Conservation (phyloP, 345 rosid species). For the Eucalyptus shirleyi region DNA sequence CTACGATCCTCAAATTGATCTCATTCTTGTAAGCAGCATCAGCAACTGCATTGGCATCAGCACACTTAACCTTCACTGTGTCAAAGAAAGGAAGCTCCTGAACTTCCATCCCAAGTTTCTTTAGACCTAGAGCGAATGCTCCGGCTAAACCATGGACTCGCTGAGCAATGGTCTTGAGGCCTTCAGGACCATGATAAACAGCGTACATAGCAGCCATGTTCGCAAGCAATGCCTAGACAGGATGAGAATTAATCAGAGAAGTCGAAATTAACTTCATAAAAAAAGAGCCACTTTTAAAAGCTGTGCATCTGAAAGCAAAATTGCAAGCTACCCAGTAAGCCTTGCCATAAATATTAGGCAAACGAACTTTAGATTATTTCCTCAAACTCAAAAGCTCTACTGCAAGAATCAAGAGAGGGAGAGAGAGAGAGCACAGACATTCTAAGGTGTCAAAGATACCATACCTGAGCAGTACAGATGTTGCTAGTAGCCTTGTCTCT, state of each 20-base stretch:
- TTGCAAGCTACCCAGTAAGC: neutral
- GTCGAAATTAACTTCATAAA: neutral
- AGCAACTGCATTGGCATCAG: slow-evolving; percentile 71
- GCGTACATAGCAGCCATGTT: slow-evolving; percentile 99
- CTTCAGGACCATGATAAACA: slow-evolving; percentile 96
- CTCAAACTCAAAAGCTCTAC: neutral
- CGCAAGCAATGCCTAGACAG: slow-evolving; percentile 81
- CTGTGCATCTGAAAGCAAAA: neutral
- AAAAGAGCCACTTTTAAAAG: neutral
- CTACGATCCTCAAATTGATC: slow-evolving; percentile 77
- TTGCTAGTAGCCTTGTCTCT: slow-evolving; percentile 99
- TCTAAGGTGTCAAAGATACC: neutral
- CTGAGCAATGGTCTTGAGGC: slow-evolving; percentile 71
- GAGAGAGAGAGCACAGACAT: neutral
- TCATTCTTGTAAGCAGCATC: slow-evolving; percentile 61
- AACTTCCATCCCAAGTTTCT: slow-evolving; percentile 84
- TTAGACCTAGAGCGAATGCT: slow-evolving; percentile 64
- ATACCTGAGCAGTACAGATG: slow-evolving; percentile 99
- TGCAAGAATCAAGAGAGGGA: neutral
- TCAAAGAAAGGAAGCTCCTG: slow-evolving; percentile 87
- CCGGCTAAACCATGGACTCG: slow-evolving; percentile 98
- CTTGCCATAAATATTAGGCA: neutral
- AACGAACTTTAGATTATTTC: neutral
- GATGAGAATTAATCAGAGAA: neutral
- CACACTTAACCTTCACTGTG: slow-evolving; percentile 79